phyloP scores from a whole-genome alignment of 805 yeast genomes.

The Lachancea lanzarotensis region DNA sequence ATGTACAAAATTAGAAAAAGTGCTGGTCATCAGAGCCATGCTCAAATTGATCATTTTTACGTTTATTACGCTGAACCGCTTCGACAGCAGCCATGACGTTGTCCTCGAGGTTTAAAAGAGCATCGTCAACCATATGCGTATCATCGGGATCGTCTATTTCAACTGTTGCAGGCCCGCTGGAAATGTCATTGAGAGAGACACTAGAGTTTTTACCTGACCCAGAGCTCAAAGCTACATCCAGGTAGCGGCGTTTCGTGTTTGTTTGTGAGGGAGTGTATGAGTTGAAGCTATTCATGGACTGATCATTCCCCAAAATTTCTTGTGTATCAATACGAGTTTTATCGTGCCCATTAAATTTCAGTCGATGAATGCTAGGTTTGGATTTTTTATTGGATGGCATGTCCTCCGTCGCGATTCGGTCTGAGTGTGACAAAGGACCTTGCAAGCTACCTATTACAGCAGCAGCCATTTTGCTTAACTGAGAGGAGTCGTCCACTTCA shows the following conservation, averaged over 20 bases:
- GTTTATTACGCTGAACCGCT: slow-evolving; percentile 17
- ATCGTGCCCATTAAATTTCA: slow-evolving; percentile 2
- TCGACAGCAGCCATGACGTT: slow-evolving; percentile 27
- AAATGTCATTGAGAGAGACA: not conserved
- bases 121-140: slow-evolving; percentile 19
- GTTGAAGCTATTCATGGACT: slow-evolving; percentile 24
- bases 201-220: not conserved
- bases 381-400: not conserved
- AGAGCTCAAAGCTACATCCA: slow-evolving; percentile 14
- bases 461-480: slow-evolving; percentile 23
- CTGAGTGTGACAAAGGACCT: slow-evolving; percentile 7
- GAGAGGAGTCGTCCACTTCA: slow-evolving; percentile 18
- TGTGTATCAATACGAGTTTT: slow-evolving; percentile 1
- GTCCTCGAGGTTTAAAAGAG: slow-evolving; percentile 23
- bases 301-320: slow-evolving; percentile 9
- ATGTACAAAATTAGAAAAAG: not conserved
- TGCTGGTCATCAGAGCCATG: slow-evolving; percentile 3
- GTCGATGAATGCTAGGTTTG: slow-evolving; percentile 4
- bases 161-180: slow-evolving; percentile 11
- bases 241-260: slow-evolving; percentile 16
- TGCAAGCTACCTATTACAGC: slow-evolving; percentile 24
- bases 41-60: not conserved
- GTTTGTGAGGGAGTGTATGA: slow-evolving; percentile 21
- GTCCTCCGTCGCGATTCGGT: slow-evolving; percentile 13
- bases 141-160: slow-evolving; percentile 7